Evolutionary conservation across 441 rosid species (phyloP), one percentile per base, ranked within the genome.

Genomic region (Croton setiger): DNA sequence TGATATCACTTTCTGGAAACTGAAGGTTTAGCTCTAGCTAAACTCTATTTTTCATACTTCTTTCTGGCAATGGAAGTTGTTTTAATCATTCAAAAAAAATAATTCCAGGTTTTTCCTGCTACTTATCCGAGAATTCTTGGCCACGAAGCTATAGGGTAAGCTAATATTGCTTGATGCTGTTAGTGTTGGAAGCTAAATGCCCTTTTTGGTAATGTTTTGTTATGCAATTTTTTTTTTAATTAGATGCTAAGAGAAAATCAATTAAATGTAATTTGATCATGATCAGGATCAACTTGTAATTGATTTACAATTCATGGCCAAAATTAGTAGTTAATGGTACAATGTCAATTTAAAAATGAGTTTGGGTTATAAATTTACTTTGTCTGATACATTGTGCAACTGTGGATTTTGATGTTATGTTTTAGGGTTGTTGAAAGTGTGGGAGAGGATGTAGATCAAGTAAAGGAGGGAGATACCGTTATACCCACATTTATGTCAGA

Each of bases 71-170:
- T n/a, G 1, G 58, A 39, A 15, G 15, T 5, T 3, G 54, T 15
- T n/a, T n/a, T 68, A 20, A 4, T 18, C 13, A 15, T 2, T 67
- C 47, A 6, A 17, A 47, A 1, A 1, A 41, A 56, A 36, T 60
- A 27, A 27, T 62, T 52, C 66, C 66, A 89, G 92, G 92, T 75
- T 56, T 86, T 85, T 66, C 93, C 91, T 5, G 86, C 79, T 5
- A 75, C 82, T 73, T 82, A 81, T 53, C 98, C 97, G 0, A 84
- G 91, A 72, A 87, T 93, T 61, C 80, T 93, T 0, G 92, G 96
- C 60, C 97, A 90, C 63, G 92, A 93, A 75, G 96, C 98, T 3
- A 76, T 90, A 4, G 87, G 92, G 97, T 90, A 59, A 75, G 85
- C 64, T 23, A 36, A 14, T 11, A 45, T 45, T 45, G 17, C 14